Conservation (phyloP, 208 protist species). For the Leishmania major region DNA sequence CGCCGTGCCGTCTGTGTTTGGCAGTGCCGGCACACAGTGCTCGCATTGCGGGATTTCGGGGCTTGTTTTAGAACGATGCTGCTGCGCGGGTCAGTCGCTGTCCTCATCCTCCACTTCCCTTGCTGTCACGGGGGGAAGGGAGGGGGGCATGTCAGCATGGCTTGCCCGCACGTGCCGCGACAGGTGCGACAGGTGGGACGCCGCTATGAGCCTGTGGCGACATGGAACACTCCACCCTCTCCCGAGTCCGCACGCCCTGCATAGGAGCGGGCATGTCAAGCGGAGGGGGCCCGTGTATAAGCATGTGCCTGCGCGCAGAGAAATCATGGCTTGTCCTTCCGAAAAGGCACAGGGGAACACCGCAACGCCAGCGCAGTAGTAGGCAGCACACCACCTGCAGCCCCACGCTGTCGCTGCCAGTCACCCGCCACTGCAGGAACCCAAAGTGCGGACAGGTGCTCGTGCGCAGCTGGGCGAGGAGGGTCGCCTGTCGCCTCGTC, state of each 20-base stretch:
- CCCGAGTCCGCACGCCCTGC: background rate
- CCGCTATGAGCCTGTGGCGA: background rate
- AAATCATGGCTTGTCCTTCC: background rate
- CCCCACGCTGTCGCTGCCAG: background rate
- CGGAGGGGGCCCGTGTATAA: background rate
- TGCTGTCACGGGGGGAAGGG: background rate
- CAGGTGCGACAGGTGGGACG: too few relatives aligned
- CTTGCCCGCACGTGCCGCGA: background rate
- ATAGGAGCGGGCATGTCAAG: background rate
- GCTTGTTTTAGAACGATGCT: background rate
- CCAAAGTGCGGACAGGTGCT: background rate
- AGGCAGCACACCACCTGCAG: background rate
- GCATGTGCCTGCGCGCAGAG: background rate
- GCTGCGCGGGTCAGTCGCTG: background rate
- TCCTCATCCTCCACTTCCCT: background rate
- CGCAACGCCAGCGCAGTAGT: background rate
- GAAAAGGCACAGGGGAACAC: background rate
- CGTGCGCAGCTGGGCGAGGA: background rate
- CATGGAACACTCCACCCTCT: background rate
- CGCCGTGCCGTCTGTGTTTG: background rate
- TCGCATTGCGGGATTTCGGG: background rate
- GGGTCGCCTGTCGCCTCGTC: background rate
- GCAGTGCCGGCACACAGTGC: background rate
- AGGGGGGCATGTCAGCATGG: background rate
- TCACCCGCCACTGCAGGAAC: background rate